phyloP scores from a whole-genome alignment of 192 early-diverging fungal genomes.

The Kickxella alabastrina region DNA sequence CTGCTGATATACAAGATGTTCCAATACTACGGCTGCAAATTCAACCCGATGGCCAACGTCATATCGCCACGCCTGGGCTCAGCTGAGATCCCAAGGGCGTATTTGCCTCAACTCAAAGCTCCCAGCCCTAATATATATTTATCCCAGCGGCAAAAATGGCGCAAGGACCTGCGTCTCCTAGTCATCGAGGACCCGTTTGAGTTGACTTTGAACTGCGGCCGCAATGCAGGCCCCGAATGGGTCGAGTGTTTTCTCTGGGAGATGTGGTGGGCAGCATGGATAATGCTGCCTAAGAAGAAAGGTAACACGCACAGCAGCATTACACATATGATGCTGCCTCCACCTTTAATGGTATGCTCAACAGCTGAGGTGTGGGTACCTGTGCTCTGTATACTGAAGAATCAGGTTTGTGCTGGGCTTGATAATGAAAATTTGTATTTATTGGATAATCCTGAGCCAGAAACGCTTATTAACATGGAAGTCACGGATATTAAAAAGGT shows the following conservation, averaged over 20 bases:
- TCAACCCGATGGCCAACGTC: conserved; percentile 14
- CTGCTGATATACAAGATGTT: conserved; percentile 26
- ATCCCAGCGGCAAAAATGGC: conserved; percentile 11
- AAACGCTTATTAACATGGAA: too few species aligned
- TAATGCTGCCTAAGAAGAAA: neutral
- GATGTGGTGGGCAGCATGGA: conserved; percentile 35
- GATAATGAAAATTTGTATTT: too few species aligned
- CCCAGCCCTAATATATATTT: neutral
- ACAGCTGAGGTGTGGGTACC: too few species aligned
- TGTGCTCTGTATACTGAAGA: too few species aligned
- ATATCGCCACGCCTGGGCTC: conserved; percentile 28
- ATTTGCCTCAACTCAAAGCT: conserved; percentile 9
- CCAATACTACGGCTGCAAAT: conserved; percentile 23
- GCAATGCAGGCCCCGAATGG: conserved; percentile 33
- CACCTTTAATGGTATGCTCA: too few species aligned
- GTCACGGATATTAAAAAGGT: too few species aligned
- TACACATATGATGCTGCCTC: too few species aligned
- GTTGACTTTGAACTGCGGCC: conserved; percentile 13
- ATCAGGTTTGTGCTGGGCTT: too few species aligned
- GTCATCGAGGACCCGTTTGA: conserved; percentile 45
- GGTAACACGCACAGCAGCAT: too few species aligned
- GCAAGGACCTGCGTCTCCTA: conserved; percentile 8
- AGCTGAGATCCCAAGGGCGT: conserved; percentile 12
- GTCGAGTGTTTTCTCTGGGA: conserved; percentile 35
- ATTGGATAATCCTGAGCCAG: too few species aligned